Conservation (phyloP, 495 filamentous ascomycete species). For the Pyronema domesticum region DNA sequence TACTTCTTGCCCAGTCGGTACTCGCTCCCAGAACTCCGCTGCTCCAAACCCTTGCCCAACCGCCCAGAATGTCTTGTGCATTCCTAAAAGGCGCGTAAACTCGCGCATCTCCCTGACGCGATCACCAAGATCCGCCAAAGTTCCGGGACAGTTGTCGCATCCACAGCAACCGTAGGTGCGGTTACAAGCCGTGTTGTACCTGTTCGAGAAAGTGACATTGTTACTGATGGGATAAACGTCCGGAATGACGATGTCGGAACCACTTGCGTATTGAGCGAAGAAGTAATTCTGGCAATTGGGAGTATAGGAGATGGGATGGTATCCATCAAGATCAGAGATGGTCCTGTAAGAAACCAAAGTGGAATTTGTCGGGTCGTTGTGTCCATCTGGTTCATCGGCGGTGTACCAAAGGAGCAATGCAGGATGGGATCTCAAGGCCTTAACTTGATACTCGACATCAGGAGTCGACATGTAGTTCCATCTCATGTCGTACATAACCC, state of each 20-base stretch:
- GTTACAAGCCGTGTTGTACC: constrained; percentile 48
- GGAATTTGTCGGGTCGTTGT: constrained; percentile 30
- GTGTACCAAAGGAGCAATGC: constrained; percentile 37
- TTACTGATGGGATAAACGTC: constrained; percentile 37
- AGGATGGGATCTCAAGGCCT: constrained; percentile 25
- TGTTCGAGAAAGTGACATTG: constrained; percentile 64
- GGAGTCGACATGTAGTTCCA: constrained; percentile 29
- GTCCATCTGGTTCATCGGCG: constrained; percentile 31
- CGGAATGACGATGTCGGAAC: constrained; percentile 35
- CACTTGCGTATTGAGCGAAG: constrained; percentile 32
- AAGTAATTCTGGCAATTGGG: constrained; percentile 38
- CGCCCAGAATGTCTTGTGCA: constrained; percentile 48
- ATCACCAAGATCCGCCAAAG: constrained; percentile 57
- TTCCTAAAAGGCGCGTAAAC: constrained; percentile 40
- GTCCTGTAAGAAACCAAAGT: constrained; percentile 8
- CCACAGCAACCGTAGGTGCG: constrained; percentile 29
- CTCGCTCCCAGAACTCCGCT: constrained; percentile 55
- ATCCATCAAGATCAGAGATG: constrained; percentile 32
- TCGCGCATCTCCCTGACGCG: neutral
- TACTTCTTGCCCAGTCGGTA: constrained; percentile 26
- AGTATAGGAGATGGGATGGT: constrained; percentile 34
- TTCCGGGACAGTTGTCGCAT: neutral
- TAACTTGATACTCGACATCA: constrained; percentile 28
- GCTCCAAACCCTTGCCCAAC: constrained; percentile 64
- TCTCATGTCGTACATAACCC: constrained; percentile 37